A percentile compares a stretch with the other conserved stretches of the same genome.
These are phyloP conservation scores for Paraphaeosphaeria sporulosa DNA, from an alignment of 2,329 filamentous ascomycete genomes.

Conservation along the genomic window DNA sequence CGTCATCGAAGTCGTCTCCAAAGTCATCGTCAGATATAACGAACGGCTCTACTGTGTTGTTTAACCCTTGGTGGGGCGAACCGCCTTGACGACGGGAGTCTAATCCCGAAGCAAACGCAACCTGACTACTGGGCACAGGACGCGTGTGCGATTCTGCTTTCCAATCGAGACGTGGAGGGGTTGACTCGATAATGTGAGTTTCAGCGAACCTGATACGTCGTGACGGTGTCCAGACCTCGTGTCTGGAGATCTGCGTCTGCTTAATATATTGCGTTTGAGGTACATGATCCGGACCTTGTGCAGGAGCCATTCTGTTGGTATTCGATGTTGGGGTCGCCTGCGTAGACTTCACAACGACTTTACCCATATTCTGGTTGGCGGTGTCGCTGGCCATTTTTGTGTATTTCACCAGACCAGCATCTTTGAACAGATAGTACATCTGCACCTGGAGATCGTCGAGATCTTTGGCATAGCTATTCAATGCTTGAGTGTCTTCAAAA, in stretches of 20 bases:
- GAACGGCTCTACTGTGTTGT: constrained; percentile 18
- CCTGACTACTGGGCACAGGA: not conserved
- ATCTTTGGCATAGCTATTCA: constrained; percentile 34
- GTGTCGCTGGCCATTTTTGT: constrained; percentile 16
- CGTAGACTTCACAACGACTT: constrained; percentile 41
- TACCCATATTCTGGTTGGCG: constrained; percentile 16
- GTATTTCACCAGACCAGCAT: constrained; percentile 35
- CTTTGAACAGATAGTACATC: constrained; percentile 35
- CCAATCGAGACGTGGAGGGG: constrained; percentile 21
- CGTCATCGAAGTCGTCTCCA: constrained; percentile 39
- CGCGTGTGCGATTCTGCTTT: constrained; percentile 6
- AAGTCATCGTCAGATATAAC: constrained; percentile 32
- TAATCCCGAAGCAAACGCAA: too few relatives aligned
- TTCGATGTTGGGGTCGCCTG: constrained; percentile 34
- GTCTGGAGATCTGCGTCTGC: constrained; percentile 39
- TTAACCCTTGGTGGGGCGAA: constrained; percentile 18
- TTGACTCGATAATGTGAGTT: constrained; percentile 24
- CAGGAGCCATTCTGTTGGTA: constrained; percentile 15
- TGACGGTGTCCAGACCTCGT: constrained; percentile 36
- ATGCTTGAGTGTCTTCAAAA: constrained; percentile 31
- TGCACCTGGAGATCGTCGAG: constrained; percentile 39
- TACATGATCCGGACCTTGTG: constrained; percentile 26
- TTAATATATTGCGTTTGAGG: constrained; percentile 46
- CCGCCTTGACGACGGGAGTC: constrained; percentile 29
- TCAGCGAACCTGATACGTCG: constrained; percentile 37